Evolutionary conservation across 2,329 filamentous ascomycete genomes (phyloP).

Genomic region (Emergomyces pasteurianus): DNA sequence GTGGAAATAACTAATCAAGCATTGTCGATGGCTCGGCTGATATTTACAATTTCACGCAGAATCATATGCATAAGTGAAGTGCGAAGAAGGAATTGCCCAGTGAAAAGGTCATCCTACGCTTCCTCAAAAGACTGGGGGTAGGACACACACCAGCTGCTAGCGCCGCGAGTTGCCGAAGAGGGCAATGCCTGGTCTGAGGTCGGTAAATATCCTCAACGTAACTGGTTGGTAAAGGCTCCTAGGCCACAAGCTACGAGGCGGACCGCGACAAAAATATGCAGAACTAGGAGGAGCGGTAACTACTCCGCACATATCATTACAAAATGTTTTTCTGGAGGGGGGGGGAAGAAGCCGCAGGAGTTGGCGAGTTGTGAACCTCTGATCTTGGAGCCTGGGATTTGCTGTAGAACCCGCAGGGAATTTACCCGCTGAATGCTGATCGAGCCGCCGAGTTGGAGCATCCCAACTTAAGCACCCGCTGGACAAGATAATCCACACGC

Average conservation of each 20-base stretch:
- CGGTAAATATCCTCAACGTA: background rate
- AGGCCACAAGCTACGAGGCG: background rate
- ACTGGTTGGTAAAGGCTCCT: background rate
- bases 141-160: background rate
- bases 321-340: background rate
- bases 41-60: background rate
- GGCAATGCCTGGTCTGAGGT: background rate
- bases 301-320: background rate
- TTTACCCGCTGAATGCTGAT: background rate
- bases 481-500: background rate
- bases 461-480: background rate
- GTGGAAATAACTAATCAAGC: background rate
- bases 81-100: background rate
- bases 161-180: background rate
- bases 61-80: background rate
- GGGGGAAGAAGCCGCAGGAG: background rate
- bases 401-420: background rate
- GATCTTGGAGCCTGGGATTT: background rate
- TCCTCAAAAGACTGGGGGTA: background rate
- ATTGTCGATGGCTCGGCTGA: background rate
- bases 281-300: background rate
- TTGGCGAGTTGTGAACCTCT: background rate
- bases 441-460: background rate
- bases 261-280: background rate
- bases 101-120: background rate